Conservation (phyloP, 164 flowering plant genomes). For the Magnolia changhungtana region DNA sequence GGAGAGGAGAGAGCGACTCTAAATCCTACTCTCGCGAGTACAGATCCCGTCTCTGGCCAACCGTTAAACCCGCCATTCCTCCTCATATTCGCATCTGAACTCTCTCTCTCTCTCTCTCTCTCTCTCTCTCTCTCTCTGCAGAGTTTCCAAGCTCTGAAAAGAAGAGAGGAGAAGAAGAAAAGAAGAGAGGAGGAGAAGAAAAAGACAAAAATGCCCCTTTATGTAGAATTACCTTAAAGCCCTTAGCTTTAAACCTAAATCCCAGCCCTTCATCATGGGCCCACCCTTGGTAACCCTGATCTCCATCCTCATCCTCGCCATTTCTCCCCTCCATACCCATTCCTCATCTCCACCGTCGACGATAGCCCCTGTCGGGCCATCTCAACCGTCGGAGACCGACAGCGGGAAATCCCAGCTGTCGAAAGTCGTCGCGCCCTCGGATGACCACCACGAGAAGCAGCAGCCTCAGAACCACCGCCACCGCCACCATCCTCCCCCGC, state of each 20-base stretch:
- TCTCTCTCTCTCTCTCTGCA: neutral
- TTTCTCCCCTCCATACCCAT: neutral
- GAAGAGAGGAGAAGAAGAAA: neutral
- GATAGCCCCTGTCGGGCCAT: neutral
- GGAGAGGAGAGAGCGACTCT: too few relatives aligned
- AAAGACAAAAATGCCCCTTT: neutral
- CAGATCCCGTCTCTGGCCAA: neutral
- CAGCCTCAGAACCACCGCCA: too few relatives aligned
- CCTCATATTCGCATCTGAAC: neutral
- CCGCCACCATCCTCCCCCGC: too few relatives aligned
- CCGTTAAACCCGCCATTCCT: constrained; percentile 2
- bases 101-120: neutral
- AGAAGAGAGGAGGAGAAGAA: neutral
- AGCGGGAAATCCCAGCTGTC: neutral
- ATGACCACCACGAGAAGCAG: too few relatives aligned
- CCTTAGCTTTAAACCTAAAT: neutral
- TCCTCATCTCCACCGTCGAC: neutral
- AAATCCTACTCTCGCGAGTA: neutral
- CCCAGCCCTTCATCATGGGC: constrained; percentile 3
- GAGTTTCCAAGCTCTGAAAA: neutral
- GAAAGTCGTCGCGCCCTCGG: neutral
- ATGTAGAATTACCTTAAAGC: neutral
- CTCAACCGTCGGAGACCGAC: neutral
- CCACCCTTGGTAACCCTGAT: neutral
- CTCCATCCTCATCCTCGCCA: neutral